Evolutionary conservation across 495 filamentous ascomycete genomes (phyloP).

Genomic region (Daldinia decipiens): DNA sequence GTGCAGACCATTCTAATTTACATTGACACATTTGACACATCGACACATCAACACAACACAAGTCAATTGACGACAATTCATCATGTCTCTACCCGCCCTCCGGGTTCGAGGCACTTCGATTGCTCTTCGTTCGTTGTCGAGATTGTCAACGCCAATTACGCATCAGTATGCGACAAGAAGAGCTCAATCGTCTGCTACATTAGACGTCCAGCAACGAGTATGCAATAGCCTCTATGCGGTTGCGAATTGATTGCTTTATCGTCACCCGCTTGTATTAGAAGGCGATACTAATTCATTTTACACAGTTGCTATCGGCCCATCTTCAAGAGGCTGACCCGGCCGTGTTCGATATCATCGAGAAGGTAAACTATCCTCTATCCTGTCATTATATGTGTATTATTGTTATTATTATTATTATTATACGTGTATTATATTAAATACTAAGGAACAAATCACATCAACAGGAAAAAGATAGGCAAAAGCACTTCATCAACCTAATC

Average conservation of each 20-base stretch:
- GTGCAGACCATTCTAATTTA: neutral
- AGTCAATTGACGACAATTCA: slow-evolving; percentile 11
- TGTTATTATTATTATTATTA: too few species aligned
- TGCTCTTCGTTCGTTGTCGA: slow-evolving; percentile 39
- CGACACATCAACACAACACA: too few species aligned
- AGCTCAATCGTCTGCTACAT: slow-evolving; percentile 60
- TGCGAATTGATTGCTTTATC: slow-evolving; percentile 20
- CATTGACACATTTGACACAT: neutral
- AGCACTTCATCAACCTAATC: slow-evolving; percentile 98
- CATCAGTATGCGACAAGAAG: slow-evolving; percentile 50
- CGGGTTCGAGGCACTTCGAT: slow-evolving; percentile 43
- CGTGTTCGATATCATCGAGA: slow-evolving; percentile 87
- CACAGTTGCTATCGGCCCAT: slow-evolving; percentile 79
- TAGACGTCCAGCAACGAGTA: slow-evolving; percentile 74
- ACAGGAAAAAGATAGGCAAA: slow-evolving; percentile 93
- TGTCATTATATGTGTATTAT: too few species aligned
- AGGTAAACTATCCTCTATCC: slow-evolving; percentile 62
- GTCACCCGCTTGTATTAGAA: neutral
- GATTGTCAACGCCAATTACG: slow-evolving; percentile 4
- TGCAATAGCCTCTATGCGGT: slow-evolving; percentile 3
- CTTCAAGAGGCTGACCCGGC: slow-evolving; percentile 87
- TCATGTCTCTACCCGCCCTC: slow-evolving; percentile 39
- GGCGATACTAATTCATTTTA: slow-evolving; percentile 28
- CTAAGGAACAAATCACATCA: slow-evolving; percentile 19
- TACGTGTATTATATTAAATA: slow-evolving; percentile 12